These are phyloP conservation scores for Fomitopsis serialis DNA, from an alignment of 768 basidiomycete species.

Conservation along the genomic window DNA sequence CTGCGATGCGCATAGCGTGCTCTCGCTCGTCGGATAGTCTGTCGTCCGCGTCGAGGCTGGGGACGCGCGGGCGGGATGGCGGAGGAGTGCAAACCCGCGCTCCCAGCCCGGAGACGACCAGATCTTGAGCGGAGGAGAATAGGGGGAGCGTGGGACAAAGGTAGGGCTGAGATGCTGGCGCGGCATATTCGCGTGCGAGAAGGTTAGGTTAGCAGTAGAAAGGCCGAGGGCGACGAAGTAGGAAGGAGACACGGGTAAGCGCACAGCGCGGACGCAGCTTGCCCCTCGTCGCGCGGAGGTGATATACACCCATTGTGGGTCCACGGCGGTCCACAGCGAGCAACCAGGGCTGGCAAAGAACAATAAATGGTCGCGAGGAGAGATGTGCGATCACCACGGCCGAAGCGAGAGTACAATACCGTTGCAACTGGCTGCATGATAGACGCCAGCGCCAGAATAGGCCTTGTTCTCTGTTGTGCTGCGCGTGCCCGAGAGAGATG, in stretches of 20 bases:
- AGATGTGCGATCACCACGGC: not conserved
- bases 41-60: not conserved
- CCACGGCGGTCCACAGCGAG: slow-evolving; percentile 1
- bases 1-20: slow-evolving; percentile 10
- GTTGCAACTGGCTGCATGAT: not conserved
- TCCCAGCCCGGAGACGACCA: not conserved
- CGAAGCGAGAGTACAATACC: not conserved
- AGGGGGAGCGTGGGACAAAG: not conserved
- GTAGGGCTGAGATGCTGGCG: not conserved
- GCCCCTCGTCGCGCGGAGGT: not conserved
- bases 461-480: not conserved
- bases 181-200: not conserved
- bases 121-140: not conserved
- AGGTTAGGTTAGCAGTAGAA: not conserved
- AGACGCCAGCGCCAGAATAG: not conserved
- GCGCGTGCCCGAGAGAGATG: too few species aligned
- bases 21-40: not conserved
- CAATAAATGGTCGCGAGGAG: not conserved
- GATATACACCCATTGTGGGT: slow-evolving; percentile 2
- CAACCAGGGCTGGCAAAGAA: not conserved
- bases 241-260: slow-evolving; percentile 5
- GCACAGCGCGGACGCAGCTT: slow-evolving; percentile 2
- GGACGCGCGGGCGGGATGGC: not conserved
- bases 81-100: not conserved
- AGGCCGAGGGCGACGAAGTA: not conserved